These are phyloP conservation scores for Pholiota molesta DNA, from an alignment of 768 basidiomycete genomes.

Conservation along the genomic window DNA sequence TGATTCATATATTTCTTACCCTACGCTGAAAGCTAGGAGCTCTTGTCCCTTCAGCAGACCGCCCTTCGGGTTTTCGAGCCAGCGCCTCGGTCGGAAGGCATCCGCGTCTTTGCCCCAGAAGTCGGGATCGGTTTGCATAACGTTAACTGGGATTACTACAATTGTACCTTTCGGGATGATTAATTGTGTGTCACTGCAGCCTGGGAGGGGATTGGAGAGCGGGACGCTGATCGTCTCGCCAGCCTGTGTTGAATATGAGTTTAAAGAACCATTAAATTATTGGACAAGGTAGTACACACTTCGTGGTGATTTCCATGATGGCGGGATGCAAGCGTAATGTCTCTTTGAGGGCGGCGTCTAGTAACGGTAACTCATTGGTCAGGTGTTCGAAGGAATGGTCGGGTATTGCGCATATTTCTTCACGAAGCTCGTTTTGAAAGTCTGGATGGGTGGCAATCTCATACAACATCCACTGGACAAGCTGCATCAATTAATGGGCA, in stretches of 20 bases:
- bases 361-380: slow-evolving; percentile 50
- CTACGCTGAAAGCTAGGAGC: slow-evolving; percentile 60
- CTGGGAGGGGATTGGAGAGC: slow-evolving; percentile 52
- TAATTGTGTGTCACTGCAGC: slow-evolving; percentile 43
- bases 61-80: slow-evolving; percentile 46
- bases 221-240: slow-evolving; percentile 55
- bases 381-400: slow-evolving; percentile 57
- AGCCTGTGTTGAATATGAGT: slow-evolving; percentile 36
- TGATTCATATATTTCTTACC: slow-evolving; percentile 37
- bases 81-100: slow-evolving; percentile 62
- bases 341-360: slow-evolving; percentile 66
- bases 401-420: slow-evolving; percentile 47
- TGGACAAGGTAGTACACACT: slow-evolving; percentile 28
- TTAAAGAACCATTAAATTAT: not conserved
- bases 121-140: slow-evolving; percentile 52
- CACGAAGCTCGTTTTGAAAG: slow-evolving; percentile 58
- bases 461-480: slow-evolving; percentile 63
- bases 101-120: slow-evolving; percentile 66
- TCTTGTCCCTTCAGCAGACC: slow-evolving; percentile 38
- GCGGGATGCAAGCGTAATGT: slow-evolving; percentile 64
- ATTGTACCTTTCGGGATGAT: slow-evolving; percentile 60
- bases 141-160: slow-evolving; percentile 57
- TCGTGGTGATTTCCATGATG: slow-evolving; percentile 70
- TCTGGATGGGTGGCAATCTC: slow-evolving; percentile 55
- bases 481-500: slow-evolving; percentile 9